These are phyloP conservation scores for Aquanectria penicillioides DNA, from an alignment of 2,329 filamentous ascomycete species.

Conservation along the genomic window DNA sequence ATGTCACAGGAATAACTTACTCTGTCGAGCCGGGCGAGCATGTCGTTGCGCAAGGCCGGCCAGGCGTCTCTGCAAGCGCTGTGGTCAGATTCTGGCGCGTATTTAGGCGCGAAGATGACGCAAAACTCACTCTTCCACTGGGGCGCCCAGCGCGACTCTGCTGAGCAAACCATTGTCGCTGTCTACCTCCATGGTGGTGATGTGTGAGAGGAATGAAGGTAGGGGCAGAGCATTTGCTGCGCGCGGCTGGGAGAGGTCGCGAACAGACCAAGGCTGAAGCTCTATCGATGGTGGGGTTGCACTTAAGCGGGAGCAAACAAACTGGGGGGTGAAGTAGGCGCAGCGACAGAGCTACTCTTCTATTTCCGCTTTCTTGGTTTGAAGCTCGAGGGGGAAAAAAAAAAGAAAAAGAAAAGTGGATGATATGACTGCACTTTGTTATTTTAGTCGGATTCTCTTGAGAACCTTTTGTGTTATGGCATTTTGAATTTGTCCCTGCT, in stretches of 20 bases:
- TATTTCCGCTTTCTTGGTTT: no score
- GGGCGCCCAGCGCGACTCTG: slow-evolving; percentile 60
- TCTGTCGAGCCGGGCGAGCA: slow-evolving; percentile 75
- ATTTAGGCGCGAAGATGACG: slow-evolving; percentile 17
- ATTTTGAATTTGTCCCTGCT: no score
- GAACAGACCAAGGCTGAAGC: slow-evolving; percentile 14
- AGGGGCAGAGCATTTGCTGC: slow-evolving; percentile 16
- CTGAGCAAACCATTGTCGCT: slow-evolving; percentile 60
- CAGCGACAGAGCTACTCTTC: no score
- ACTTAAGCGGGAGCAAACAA: slow-evolving; percentile 37
- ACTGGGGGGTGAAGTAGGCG: background rate
- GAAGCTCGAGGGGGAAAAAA: no score
- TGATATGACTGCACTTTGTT: no score
- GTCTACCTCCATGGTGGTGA: slow-evolving; percentile 64
- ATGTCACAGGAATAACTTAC: slow-evolving; percentile 44
- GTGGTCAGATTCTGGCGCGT: slow-evolving; percentile 34
- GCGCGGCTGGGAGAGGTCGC: slow-evolving; percentile 10
- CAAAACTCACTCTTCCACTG: slow-evolving; percentile 64
- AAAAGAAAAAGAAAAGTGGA: no score
- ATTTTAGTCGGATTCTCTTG: no score
- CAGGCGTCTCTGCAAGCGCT: slow-evolving; percentile 69
- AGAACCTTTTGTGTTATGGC: no score
- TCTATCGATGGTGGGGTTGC: slow-evolving; percentile 41
- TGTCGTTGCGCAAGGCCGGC: slow-evolving; percentile 71
- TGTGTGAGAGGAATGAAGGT: slow-evolving; percentile 26